phyloP scores from a whole-genome alignment of 78 protist genomes.

The Pigoraptor vietnamica region DNA sequence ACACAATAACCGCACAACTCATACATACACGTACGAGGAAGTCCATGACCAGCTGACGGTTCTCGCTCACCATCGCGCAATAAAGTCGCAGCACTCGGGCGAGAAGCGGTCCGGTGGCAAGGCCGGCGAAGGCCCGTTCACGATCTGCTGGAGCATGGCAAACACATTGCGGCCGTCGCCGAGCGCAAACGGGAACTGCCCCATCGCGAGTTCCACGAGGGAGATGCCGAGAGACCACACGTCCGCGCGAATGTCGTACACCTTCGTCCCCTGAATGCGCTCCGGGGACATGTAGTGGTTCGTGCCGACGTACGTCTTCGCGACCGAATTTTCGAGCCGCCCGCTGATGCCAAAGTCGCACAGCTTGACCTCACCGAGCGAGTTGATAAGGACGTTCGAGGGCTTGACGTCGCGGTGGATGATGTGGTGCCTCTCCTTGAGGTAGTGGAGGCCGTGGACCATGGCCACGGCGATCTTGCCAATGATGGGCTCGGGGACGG shows the following conservation, averaged over 20 bases:
- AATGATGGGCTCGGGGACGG: not conserved
- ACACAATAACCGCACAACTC: not conserved
- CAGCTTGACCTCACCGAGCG: slow-evolving; percentile 50
- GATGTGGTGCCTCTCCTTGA: slow-evolving; percentile 12
- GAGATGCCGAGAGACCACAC: not conserved
- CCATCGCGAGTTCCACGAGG: not conserved
- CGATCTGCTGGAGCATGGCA: not conserved
- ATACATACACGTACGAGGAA: not conserved
- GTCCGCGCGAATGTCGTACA: not conserved
- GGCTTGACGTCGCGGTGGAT: slow-evolving; percentile 73
- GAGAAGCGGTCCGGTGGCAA: not conserved
- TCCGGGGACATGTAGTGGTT: slow-evolving; percentile 70
- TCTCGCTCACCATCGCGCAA: not conserved
- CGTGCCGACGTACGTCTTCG: slow-evolving; percentile 68
- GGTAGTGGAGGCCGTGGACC: not conserved
- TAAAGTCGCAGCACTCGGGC: not conserved
- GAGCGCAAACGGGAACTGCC: not conserved
- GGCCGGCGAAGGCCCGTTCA: not conserved
- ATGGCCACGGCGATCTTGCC: not conserved
- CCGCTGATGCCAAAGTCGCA: slow-evolving; percentile 71
- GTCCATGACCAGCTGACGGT: not conserved
- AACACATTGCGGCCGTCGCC: not conserved
- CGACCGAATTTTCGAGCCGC: slow-evolving; percentile 14
- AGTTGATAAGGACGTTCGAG: slow-evolving; percentile 50
- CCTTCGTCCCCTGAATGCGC: not conserved